Evolutionary conservation across 306 rosid species (phyloP), one percentile per base, ranked within the genome.

Genomic region (Inga laurina): DNA sequence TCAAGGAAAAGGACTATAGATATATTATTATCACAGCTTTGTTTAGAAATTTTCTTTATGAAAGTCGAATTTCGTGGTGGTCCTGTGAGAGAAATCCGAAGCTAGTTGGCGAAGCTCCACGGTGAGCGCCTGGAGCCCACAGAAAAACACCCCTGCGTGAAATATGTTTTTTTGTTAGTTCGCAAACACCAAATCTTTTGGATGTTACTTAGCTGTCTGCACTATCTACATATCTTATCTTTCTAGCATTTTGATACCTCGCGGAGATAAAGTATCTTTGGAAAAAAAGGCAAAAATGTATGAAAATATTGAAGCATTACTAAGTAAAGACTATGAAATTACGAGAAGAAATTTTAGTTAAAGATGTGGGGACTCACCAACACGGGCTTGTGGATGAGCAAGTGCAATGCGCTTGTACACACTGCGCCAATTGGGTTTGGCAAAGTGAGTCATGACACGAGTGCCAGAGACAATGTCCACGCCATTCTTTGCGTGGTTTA

Each of bases 71-170:
- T 84, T 90, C 57, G 91, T 90, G 76, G 74, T 77, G 65, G 89
- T 89, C 65, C 80, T 84, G 87, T 74, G 94, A 69, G 92, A 87
- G 73, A 88, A 90, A 75, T 92, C 92, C 16, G 75, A 80, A 61
- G 90, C 83, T 80, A 90, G 85, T 30, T 84, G 86, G 37, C 85
- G 77, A 66, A 92, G 93, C 68, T 86, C 82, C 64, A 81, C 30
- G 2, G 85, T 65, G 5, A 85, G 87, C 2, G 88, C 72, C 0
- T 86, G 89, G 72, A 52, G 75, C 22, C 96, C 96, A 71, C 96
- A 89, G 75, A 89, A 92, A 82, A 92, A 92, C 49, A 92, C 96
- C 62, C 96, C 96, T 92, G 88, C 88, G 83, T 66, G 21, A 88
- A 83, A 30, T 79, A 86, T 57, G 32, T 77, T 12, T 49, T 3